A percentile compares a stretch with the other conserved stretches of the same genome.
phyloP scores from a whole-genome alignment of 2,329 filamentous ascomycete genomes.

The Sphaceloma murrayae region DNA sequence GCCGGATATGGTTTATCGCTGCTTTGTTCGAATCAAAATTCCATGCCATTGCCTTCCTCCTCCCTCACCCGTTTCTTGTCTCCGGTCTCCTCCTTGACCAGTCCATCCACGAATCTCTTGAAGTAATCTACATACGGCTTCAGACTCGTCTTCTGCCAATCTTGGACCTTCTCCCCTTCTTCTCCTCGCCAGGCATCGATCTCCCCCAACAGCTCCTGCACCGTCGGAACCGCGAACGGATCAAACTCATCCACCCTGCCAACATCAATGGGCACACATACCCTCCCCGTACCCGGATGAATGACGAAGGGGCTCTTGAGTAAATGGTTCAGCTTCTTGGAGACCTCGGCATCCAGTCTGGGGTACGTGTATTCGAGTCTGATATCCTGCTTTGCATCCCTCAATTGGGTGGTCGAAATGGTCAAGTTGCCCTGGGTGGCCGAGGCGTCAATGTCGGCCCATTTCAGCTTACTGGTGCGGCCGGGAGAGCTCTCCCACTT shows the following conservation, averaged over 20 bases:
- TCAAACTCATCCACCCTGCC: constrained; percentile 69
- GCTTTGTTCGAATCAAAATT: constrained; percentile 44
- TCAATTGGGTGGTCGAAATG: constrained; percentile 47
- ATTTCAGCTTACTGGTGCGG: constrained; percentile 70
- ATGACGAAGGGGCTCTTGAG: constrained; percentile 95
- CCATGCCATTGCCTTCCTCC: constrained; percentile 47
- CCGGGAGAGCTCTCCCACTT: constrained; percentile 85
- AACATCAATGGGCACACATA: constrained; percentile 90
- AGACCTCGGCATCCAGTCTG: constrained; percentile 90
- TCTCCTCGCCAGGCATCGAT: constrained; percentile 66
- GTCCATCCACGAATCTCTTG: constrained; percentile 62
- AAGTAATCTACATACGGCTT: constrained; percentile 91
- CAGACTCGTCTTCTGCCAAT: constrained; percentile 96
- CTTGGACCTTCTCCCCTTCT: constrained; percentile 49
- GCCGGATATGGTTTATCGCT: background rate
- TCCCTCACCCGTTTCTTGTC: constrained; percentile 47
- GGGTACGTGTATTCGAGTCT: constrained; percentile 97
- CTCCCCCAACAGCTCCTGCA: constrained; percentile 69
- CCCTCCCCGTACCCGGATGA: constrained; percentile 84
- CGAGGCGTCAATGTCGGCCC: constrained; percentile 83
- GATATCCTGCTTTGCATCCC: constrained; percentile 90
- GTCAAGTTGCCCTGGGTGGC: constrained; percentile 69
- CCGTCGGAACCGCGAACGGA: constrained; percentile 78
- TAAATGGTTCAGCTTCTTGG: constrained; percentile 95
- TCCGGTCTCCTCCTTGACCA: constrained; percentile 63